Conservation (phyloP, 2,329 filamentous ascomycete genomes). For the Onygenales sp. region DNA sequence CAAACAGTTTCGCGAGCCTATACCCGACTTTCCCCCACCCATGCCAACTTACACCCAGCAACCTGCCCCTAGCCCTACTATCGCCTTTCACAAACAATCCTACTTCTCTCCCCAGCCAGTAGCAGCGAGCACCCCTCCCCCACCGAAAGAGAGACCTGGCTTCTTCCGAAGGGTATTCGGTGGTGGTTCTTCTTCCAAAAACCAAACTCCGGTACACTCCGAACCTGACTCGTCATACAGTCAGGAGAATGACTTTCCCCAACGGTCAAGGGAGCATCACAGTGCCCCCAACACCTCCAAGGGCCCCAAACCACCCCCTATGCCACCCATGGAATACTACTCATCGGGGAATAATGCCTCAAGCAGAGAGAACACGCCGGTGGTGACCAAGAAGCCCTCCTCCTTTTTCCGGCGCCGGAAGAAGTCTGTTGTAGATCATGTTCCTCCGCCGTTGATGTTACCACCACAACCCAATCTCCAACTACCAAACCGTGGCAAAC, state of each 20-base stretch:
- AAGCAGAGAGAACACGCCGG: slow-evolving; percentile 26
- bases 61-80: slow-evolving; percentile 44
- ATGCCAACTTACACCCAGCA: slow-evolving; percentile 39
- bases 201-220: slow-evolving; percentile 20
- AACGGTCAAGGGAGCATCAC: slow-evolving; percentile 5
- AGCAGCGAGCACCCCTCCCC: slow-evolving; percentile 30
- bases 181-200: slow-evolving; percentile 52
- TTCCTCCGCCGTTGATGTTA: slow-evolving; percentile 48
- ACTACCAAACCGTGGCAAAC: slow-evolving; percentile 18
- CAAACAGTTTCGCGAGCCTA: slow-evolving; percentile 16
- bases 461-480: slow-evolving; percentile 36
- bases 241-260: background rate
- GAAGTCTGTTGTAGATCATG: slow-evolving; percentile 63
- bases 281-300: slow-evolving; percentile 14
- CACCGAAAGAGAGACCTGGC: slow-evolving; percentile 61
- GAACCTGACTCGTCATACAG: slow-evolving; percentile 7
- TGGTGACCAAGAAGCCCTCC: slow-evolving; percentile 79
- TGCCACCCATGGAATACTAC: slow-evolving; percentile 16
- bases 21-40: slow-evolving; percentile 26
- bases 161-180: slow-evolving; percentile 94
- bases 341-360: slow-evolving; percentile 13
- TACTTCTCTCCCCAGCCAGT: slow-evolving; percentile 27
- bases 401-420: slow-evolving; percentile 92
- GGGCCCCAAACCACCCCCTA: slow-evolving; percentile 15
- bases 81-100: slow-evolving; percentile 41